These are phyloP conservation scores for Ceratocystis smalleyi DNA, from an alignment of 2,329 filamentous ascomycete species.

Conservation along the genomic window DNA sequence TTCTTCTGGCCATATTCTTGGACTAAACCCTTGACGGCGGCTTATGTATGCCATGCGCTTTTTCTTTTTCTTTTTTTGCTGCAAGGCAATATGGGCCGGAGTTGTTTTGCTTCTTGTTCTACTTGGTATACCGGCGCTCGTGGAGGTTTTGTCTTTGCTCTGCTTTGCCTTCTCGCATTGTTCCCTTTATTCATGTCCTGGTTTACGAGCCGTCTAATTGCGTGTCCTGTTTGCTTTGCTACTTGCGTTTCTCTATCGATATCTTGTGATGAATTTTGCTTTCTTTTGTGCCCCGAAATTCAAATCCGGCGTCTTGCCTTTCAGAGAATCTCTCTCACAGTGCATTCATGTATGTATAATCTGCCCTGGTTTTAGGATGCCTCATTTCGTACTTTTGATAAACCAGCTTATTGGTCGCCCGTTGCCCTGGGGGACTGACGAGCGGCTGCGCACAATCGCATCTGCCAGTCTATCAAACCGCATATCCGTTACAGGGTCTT, in stretches of 20 bases:
- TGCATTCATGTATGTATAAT: not conserved
- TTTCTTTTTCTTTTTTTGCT: no score
- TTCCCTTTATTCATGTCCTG: slow-evolving; percentile 18
- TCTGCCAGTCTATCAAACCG: slow-evolving; percentile 2
- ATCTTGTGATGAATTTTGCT: slow-evolving; percentile 1
- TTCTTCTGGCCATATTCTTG: slow-evolving; percentile 72
- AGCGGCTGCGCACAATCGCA: not conserved
- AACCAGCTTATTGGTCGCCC: slow-evolving; percentile 15
- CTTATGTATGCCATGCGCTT: not conserved
- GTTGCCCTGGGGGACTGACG: not conserved
- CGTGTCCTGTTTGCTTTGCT: slow-evolving; percentile 16
- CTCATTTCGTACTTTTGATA: slow-evolving; percentile 7
- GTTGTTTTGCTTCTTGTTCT: slow-evolving; percentile 19
- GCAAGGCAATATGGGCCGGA: no score
- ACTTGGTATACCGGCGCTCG: slow-evolving; percentile 20
- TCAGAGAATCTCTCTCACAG: not conserved
- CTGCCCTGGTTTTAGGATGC: not conserved
- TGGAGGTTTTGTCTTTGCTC: slow-evolving; percentile 15
- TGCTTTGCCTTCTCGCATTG: slow-evolving; percentile 17
- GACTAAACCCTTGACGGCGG: slow-evolving; percentile 33
- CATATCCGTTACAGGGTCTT: slow-evolving; percentile 11
- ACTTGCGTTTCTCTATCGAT: slow-evolving; percentile 17
- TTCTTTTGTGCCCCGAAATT: slow-evolving; percentile 1
- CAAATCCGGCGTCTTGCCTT: not conserved
- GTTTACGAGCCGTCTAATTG: slow-evolving; percentile 7